Conservation (phyloP, 1,139 yeast genomes). For the Taiozyma sp. region DNA sequence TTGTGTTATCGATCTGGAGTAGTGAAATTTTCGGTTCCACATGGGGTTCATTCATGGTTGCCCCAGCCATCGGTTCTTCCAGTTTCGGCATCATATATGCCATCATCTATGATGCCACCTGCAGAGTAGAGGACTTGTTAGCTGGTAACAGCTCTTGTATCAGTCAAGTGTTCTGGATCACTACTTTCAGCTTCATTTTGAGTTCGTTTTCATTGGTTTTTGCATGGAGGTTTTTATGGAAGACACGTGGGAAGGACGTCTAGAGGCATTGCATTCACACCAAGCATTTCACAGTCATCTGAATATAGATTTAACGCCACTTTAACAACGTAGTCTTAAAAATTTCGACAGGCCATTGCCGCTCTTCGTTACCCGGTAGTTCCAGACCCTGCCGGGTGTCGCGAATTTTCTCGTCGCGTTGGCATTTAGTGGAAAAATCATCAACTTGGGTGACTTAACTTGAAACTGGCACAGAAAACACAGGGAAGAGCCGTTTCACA, state of each 20-base stretch:
- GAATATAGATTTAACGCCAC: not conserved
- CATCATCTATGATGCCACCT: slow-evolving; percentile 45
- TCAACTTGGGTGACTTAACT: not conserved
- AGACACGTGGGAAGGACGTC: slow-evolving; percentile 5
- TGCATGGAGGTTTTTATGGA: slow-evolving; percentile 24
- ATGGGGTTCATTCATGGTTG: slow-evolving; percentile 88
- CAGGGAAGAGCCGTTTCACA: not conserved
- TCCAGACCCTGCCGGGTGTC: not conserved
- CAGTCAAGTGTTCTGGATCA: slow-evolving; percentile 19
- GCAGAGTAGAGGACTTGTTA: slow-evolving; percentile 10
- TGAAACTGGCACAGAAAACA: not conserved
- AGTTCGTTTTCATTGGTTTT: slow-evolving; percentile 15
- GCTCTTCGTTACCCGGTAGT: not conserved
- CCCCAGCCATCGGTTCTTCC: slow-evolving; percentile 85
- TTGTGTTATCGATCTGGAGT: slow-evolving; percentile 85
- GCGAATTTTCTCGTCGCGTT: slow-evolving; percentile 10
- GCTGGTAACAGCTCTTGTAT: slow-evolving; percentile 10
- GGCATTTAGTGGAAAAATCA: slow-evolving; percentile 6
- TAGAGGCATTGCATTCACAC: not conserved
- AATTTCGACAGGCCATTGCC: too few species aligned
- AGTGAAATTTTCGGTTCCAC: slow-evolving; percentile 85
- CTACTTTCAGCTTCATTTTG: slow-evolving; percentile 12
- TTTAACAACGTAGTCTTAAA: not conserved
- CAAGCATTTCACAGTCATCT: not conserved
- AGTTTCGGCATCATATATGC: slow-evolving; percentile 74